Percentiles rank a stretch among this genome's conserved stretches.
These are phyloP conservation scores for Colletotrichum coccodes DNA, from an alignment of 2,329 filamentous ascomycete genomes.

Conservation along the genomic window DNA sequence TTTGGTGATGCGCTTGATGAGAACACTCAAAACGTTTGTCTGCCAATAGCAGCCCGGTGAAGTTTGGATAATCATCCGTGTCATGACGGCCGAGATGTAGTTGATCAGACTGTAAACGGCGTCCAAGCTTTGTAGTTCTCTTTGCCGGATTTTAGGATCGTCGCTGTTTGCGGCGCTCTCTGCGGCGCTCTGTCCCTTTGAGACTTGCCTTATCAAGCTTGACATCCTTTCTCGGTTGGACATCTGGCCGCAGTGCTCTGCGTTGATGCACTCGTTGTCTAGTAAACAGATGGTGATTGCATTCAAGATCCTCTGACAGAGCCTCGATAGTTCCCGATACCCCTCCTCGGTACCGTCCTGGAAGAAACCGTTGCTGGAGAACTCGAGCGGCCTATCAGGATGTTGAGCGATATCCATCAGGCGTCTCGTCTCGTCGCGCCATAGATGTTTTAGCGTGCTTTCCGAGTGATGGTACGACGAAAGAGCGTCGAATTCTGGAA, in stretches of 20 bases:
- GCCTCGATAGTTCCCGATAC: neutral
- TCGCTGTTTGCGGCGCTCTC: neutral
- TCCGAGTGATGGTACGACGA: neutral
- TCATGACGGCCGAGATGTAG: slow-evolving; percentile 32
- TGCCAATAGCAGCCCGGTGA: slow-evolving; percentile 25
- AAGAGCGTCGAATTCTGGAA: neutral
- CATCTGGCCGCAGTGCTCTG: neutral
- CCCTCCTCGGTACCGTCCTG: neutral
- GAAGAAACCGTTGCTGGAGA: neutral
- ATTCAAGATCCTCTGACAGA: neutral
- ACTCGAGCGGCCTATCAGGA: neutral
- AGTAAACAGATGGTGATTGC: slow-evolving; percentile 8
- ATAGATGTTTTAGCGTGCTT: neutral
- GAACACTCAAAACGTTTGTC: slow-evolving; percentile 14
- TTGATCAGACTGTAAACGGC: slow-evolving; percentile 23
- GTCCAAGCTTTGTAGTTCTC: neutral
- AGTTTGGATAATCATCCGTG: slow-evolving; percentile 23
- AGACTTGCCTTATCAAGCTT: neutral
- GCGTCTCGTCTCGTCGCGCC: neutral
- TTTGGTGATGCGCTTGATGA: slow-evolving; percentile 19
- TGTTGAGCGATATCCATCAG: neutral
- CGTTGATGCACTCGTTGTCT: slow-evolving; percentile 15
- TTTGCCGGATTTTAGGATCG: neutral
- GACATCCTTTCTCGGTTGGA: neutral
- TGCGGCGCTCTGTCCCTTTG: neutral